A percentile compares a stretch with the other conserved stretches of the same genome.
phyloP scores from a whole-genome alignment of 345 rosid genomes.

The Salix viminalis region DNA sequence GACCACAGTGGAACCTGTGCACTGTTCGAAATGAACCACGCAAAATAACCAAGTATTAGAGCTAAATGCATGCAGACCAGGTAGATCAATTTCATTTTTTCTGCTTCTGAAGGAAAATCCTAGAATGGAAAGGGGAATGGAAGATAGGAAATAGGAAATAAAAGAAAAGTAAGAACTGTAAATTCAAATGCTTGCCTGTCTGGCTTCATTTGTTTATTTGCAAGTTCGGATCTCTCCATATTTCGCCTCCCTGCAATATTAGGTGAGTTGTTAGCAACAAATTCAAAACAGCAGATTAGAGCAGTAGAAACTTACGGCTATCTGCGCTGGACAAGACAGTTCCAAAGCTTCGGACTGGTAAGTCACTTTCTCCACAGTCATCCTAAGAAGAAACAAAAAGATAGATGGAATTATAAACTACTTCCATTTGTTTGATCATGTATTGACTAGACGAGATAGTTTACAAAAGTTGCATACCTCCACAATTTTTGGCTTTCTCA shows the following conservation, averaged over 20 bases:
- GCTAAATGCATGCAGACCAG: not conserved
- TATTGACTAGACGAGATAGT: not conserved
- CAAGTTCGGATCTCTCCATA: conserved; percentile 34
- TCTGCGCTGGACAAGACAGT: conserved; percentile 57
- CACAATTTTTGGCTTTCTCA: conserved; percentile 40
- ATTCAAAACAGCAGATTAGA: conserved; percentile 3
- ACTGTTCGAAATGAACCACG: not conserved
- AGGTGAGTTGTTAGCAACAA: conserved; percentile 6
- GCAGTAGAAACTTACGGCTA: conserved; percentile 44
- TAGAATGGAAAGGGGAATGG: not conserved
- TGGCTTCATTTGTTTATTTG: conserved; percentile 43
- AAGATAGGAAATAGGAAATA: not conserved
- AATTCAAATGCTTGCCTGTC: conserved; percentile 41
- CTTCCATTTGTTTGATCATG: not conserved
- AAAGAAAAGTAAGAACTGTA: not conserved
- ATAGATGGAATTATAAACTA: conserved; percentile 13
- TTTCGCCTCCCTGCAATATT: conserved; percentile 44
- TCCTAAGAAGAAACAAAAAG: conserved; percentile 28
- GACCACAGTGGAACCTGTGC: not conserved
- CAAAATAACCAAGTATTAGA: not conserved
- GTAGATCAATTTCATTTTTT: not conserved
- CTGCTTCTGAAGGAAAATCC: not conserved
- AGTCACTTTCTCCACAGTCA: conserved; percentile 43
- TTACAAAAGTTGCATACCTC: conserved; percentile 40
- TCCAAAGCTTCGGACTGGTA: conserved; percentile 71